A percentile compares a stretch with the other conserved stretches of the same genome.
Conservation (phyloP, 2,329 filamentous ascomycete species). For the Fusarium stilboides region DNA sequence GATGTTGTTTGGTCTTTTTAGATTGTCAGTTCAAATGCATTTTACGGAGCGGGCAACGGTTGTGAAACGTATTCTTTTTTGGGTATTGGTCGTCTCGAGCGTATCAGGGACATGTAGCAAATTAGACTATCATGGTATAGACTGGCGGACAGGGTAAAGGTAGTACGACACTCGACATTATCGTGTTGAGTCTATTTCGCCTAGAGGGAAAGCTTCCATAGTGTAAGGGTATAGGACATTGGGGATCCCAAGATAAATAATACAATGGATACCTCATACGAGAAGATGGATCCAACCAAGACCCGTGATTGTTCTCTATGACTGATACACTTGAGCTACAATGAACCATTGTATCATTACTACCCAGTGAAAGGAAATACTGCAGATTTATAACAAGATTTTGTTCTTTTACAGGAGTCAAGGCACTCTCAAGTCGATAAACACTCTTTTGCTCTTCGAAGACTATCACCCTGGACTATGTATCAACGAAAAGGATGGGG, state of each 20-base stretch:
- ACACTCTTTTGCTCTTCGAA: too few relatives aligned
- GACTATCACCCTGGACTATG: too few relatives aligned
- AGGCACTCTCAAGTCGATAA: too few relatives aligned
- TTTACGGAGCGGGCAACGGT: slow-evolving; percentile 18
- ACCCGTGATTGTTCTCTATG: neutral
- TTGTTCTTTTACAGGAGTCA: too few relatives aligned
- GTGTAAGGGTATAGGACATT: neutral
- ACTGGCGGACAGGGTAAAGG: slow-evolving; percentile 3
- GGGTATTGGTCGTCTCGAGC: slow-evolving; percentile 10
- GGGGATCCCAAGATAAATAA: slow-evolving; percentile 2
- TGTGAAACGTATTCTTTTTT: slow-evolving; percentile 10
- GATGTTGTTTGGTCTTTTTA: slow-evolving; percentile 7
- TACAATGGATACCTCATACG: slow-evolving; percentile 4
- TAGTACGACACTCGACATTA: neutral
- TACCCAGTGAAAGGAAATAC: too few relatives aligned
- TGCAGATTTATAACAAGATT: too few relatives aligned
- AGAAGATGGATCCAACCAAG: neutral
- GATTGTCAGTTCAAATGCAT: slow-evolving; percentile 23
- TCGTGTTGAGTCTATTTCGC: neutral
- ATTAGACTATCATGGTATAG: slow-evolving; percentile 17
- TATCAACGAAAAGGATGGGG: too few relatives aligned
- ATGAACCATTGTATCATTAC: too few relatives aligned
- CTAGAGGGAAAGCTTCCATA: neutral
- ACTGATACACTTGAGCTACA: too few relatives aligned
- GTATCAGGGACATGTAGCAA: neutral